A percentile compares a stretch with the other conserved stretches of the same genome.
Conservation (phyloP, 139 green algal genomes). For the Chlamydomonas applanata region DNA sequence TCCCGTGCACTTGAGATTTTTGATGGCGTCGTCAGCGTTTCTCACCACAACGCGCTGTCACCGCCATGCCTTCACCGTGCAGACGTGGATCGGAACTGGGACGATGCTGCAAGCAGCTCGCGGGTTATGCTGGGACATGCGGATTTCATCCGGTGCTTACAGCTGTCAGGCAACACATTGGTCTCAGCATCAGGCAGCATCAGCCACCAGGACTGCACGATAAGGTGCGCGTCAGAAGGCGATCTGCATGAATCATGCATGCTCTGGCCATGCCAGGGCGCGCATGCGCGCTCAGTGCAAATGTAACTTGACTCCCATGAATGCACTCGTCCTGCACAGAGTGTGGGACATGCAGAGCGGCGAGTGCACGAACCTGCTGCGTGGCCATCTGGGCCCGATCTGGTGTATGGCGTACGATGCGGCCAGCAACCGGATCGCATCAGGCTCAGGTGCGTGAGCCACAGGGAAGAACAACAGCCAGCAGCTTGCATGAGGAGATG, state of each 20-base stretch:
- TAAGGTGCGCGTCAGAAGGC: constrained; percentile 1
- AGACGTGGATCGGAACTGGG: constrained; percentile 17
- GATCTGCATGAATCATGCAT: no score
- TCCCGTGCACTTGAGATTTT: background rate
- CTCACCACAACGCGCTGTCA: background rate
- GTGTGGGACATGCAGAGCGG: constrained; percentile 16
- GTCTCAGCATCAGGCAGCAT: constrained; percentile 16
- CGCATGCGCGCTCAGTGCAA: no score
- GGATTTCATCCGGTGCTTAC: constrained; percentile 16
- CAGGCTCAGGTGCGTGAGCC: constrained; percentile 9
- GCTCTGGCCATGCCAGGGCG: no score
- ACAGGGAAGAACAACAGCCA: no score
- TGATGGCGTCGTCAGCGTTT: background rate
- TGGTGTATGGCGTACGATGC: constrained; percentile 26
- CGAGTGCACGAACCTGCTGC: background rate
- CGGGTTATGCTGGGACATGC: constrained; percentile 2
- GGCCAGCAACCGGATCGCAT: constrained; percentile 3
- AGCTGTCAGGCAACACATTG: constrained; percentile 17
- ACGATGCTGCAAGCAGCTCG: background rate
- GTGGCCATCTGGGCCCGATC: constrained; percentile 20
- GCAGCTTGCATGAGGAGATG: no score
- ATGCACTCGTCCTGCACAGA: constrained; percentile 1
- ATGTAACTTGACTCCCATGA: no score
- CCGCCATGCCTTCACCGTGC: background rate
- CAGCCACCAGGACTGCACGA: constrained; percentile 15